A percentile compares a stretch with the other conserved stretches of the same genome.
Evolutionary conservation across 139 green algal species (phyloP).

Genomic region (Chlorella sorokiniana): DNA sequence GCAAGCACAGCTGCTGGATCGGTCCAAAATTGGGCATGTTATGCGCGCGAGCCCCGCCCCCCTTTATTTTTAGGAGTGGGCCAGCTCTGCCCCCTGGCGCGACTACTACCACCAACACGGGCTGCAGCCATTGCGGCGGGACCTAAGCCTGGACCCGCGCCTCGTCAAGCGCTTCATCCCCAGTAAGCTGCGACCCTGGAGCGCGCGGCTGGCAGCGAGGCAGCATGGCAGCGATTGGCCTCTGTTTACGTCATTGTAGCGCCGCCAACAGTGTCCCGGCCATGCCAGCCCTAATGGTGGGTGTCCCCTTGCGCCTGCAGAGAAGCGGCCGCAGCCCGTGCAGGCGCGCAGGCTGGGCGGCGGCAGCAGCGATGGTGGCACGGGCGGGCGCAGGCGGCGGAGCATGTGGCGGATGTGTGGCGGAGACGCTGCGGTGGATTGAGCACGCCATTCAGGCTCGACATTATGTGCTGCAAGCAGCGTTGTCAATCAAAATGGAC

Average conservation of each 20-base stretch:
- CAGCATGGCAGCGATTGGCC: background rate
- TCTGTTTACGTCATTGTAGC: background rate
- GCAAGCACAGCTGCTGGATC: background rate
- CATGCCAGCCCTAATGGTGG: background rate
- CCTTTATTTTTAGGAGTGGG: too few relatives aligned
- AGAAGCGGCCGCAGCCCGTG: background rate
- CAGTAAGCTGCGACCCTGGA: background rate
- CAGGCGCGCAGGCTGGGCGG: background rate
- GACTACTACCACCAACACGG: slow-evolving; percentile 7
- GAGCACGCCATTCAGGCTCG: too few relatives aligned
- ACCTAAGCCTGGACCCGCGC: background rate
- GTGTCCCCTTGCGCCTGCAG: background rate
- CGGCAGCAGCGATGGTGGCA: background rate
- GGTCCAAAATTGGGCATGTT: background rate
- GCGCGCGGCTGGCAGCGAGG: too few relatives aligned
- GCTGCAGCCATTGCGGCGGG: background rate
- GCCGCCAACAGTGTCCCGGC: too few relatives aligned
- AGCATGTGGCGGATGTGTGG: too few relatives aligned
- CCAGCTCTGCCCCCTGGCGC: background rate
- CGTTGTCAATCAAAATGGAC: too few relatives aligned
- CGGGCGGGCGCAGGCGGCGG: too few relatives aligned
- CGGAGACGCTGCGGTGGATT: too few relatives aligned
- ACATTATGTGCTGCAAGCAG: too few relatives aligned
- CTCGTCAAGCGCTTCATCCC: background rate
- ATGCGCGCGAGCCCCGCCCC: background rate